Evolutionary conservation across 306 rosid species (phyloP).

Genomic region (Gastrolobium villosum): DNA sequence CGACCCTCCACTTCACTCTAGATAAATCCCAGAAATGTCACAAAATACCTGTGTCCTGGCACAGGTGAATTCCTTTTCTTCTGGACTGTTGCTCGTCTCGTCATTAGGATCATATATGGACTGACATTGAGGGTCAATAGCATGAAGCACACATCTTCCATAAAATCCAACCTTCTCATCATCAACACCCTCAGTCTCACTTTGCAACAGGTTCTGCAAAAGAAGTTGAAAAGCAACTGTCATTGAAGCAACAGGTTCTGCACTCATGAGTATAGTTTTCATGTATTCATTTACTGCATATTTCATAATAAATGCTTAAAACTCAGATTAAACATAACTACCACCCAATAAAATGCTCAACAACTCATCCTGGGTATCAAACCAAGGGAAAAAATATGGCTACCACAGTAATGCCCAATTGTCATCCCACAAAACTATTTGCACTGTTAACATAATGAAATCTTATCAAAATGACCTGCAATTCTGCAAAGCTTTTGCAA

Average conservation of each 20-base stretch:
- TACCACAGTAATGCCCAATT: neutral
- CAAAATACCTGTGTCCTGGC: conserved; percentile 69
- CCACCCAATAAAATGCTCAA: conserved; percentile 6
- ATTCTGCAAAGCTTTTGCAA: neutral
- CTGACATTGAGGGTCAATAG: conserved; percentile 49
- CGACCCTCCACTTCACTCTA: neutral
- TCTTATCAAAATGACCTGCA: conserved; percentile 20
- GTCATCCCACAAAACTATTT: neutral
- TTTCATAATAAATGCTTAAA: conserved; percentile 26
- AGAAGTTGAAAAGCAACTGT: conserved; percentile 14
- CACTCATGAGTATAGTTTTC: no score
- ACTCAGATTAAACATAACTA: conserved; percentile 29
- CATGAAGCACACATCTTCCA: conserved; percentile 73
- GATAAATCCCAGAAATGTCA: conserved; percentile 4
- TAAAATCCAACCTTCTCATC: conserved; percentile 69
- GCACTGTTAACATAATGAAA: neutral
- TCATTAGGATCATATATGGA: conserved; percentile 43
- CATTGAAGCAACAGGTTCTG: no score
- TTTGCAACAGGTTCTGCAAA: conserved; percentile 72
- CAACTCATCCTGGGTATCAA: conserved; percentile 1
- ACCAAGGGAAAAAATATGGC: neutral
- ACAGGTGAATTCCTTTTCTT: conserved; percentile 57
- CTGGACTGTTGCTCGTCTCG: conserved; percentile 45
- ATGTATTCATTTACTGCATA: conserved; percentile 6
- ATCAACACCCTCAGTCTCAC: conserved; percentile 69